Base-by-base conservation (phyloP, 768 basidiomycete genomes). In the Lactarius sp. region DNA sequence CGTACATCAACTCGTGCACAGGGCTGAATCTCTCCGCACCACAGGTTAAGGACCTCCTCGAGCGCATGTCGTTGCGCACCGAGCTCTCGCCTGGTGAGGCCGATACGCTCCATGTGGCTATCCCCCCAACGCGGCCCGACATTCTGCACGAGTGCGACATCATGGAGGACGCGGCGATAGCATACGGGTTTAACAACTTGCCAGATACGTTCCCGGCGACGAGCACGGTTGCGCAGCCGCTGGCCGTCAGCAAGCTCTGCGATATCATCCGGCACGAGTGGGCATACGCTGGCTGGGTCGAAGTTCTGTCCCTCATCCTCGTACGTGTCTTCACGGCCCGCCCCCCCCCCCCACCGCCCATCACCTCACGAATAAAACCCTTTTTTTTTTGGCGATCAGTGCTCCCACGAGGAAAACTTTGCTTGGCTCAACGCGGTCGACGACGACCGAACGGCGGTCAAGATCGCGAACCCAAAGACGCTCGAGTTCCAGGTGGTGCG, bases 371-470 rank as follows among this genome's bases (percentile, higher is more conserved):
- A 49, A 1, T 49, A 27, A 27, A 27, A 27, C 8, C 8, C 14
- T 27, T 5, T 49, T 22, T 49, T 49, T 49, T 9, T 12, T 37
- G 10, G 47, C 18, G n/a, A 27, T 22, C 70, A 98, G 94, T 99
- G 96, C 77, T 98, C 96, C 12, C 94, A 94, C 71, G 96, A 98
- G 75, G 97, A 99, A 77, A 98, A 98, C 78, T 99, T 98, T 72
- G 88, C 85, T 55, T 94, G 86, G 80, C 80, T 99, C 66, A 97
- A 97, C 77, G 88, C 87, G 63, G 71, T 78, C 36, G 96, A 98
- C 74, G 88, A 92, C 67, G 86, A 86, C 46, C 83, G 83, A 41
- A 82, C 83, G 22, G 96, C 90, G 1, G 86, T 98, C 66, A 90
- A 89, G 70, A 92, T 98, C 65, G 94, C 90, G 62, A 99, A 99